Conservation (phyloP, 768 basidiomycete species). For the Amanita rubescens region DNA sequence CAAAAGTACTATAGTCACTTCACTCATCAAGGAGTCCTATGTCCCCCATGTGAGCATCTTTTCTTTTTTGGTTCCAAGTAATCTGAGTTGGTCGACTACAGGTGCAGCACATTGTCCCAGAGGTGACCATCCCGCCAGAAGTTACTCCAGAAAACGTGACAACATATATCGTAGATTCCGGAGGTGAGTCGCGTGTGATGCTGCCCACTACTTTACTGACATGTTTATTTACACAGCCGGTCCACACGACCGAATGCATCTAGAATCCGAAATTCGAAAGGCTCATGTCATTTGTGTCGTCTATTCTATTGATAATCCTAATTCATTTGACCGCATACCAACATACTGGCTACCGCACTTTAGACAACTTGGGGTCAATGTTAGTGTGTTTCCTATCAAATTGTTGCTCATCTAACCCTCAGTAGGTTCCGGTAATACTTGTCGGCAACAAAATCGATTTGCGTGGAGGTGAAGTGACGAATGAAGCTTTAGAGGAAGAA, state of each 20-base stretch:
- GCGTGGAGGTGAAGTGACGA: constrained; percentile 87
- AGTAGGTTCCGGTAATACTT: constrained; percentile 88
- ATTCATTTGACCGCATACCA: constrained; percentile 96
- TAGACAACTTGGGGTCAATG: constrained; percentile 92
- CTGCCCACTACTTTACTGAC: background rate
- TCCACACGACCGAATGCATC: constrained; percentile 77
- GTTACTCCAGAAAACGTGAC: constrained; percentile 97
- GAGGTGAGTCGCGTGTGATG: constrained; percentile 49
- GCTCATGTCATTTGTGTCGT: constrained; percentile 98
- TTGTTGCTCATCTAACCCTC: background rate
- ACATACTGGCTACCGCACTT: constrained; percentile 97
- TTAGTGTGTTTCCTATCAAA: constrained; percentile 25
- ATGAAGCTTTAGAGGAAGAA: constrained; percentile 90
- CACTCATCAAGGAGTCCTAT: constrained; percentile 93
- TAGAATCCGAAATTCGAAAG: constrained; percentile 93
- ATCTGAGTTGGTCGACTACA: constrained; percentile 22
- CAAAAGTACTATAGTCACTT: constrained; percentile 96
- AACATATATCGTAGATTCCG: constrained; percentile 96
- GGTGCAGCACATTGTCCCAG: constrained; percentile 94
- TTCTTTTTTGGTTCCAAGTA: background rate
- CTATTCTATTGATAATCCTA: constrained; percentile 93
- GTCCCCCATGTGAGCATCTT: constrained; percentile 64
- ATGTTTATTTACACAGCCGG: constrained; percentile 46
- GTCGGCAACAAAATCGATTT: constrained; percentile 99
- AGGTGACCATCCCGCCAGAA: constrained; percentile 96